These are phyloP conservation scores for Dendrothele bispora DNA, from an alignment of 768 basidiomycete species.

Conservation along the genomic window DNA sequence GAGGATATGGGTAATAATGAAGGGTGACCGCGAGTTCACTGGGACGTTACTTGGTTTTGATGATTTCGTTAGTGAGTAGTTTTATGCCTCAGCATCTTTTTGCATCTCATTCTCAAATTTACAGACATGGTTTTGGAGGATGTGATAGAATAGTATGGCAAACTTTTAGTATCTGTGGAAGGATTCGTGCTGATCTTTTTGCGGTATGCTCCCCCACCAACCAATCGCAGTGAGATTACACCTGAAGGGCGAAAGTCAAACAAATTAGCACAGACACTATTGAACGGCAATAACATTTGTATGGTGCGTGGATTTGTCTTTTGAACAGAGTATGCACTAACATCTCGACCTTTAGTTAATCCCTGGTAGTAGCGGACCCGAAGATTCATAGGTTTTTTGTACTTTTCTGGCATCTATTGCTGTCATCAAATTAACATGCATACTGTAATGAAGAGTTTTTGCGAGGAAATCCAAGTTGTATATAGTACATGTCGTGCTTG, in stretches of 20 bases:
- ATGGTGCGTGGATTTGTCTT: constrained; percentile 60
- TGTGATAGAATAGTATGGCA: constrained; percentile 94
- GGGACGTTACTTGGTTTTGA: constrained; percentile 95
- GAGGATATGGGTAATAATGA: constrained; percentile 98
- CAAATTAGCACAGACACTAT: constrained; percentile 79
- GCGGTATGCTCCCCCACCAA: background rate
- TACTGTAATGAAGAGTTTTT: too few species aligned
- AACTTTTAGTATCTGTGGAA: constrained; percentile 16
- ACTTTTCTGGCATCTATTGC: too few species aligned
- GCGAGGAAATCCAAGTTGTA: too few species aligned
- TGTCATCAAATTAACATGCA: too few species aligned
- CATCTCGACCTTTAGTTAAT: constrained; percentile 28
- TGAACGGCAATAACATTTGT: constrained; percentile 96
- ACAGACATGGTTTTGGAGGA: constrained; percentile 94
- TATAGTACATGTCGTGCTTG: too few species aligned
- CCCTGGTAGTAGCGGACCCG: constrained; percentile 38
- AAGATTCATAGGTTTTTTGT: constrained; percentile 12
- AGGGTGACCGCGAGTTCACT: constrained; percentile 94
- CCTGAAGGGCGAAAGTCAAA: constrained; percentile 79
- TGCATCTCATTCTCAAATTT: constrained; percentile 1
- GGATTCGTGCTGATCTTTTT: background rate
- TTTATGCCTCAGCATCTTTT: background rate
- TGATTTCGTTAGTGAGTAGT: constrained; percentile 95
- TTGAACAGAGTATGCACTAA: background rate
- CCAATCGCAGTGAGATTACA: constrained; percentile 73